These are phyloP conservation scores for Coniochaeta sp. DNA, from an alignment of 2,329 filamentous ascomycete species.

Conservation along the genomic window DNA sequence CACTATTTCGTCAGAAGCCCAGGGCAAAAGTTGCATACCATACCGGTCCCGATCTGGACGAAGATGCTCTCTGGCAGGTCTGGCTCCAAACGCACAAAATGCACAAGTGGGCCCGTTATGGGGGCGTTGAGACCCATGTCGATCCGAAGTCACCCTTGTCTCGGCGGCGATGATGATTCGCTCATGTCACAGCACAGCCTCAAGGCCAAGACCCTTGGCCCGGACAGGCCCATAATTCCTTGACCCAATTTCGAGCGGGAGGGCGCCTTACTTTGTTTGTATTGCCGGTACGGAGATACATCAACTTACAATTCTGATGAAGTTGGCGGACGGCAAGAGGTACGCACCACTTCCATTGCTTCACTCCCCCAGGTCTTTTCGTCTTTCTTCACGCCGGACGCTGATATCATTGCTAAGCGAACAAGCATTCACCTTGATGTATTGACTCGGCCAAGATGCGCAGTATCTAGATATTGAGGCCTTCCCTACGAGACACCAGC, in stretches of 20 bases:
- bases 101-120: not conserved
- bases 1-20: no score
- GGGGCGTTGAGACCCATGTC: not conserved
- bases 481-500: not conserved
- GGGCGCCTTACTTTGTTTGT: not conserved
- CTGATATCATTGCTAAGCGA: not conserved
- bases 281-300: not conserved
- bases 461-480: not conserved
- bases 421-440: not conserved
- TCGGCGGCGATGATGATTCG: not conserved
- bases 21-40: not conserved
- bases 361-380: not conserved
- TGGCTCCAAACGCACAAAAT: not conserved
- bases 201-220: not conserved
- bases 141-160: not conserved
- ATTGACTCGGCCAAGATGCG: not conserved
- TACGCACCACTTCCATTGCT: not conserved
- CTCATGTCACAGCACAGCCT: not conserved
- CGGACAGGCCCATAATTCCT: not conserved
- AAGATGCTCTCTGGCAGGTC: not conserved
- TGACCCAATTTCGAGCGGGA: not conserved
- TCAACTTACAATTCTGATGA: not conserved
- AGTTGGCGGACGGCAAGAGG: not conserved
- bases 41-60: no score
- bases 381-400: not conserved